A percentile compares a stretch with the other conserved stretches of the same genome.
These are phyloP conservation scores for Phytophthora syringae DNA, from an alignment of 352 stramenopile genomes.

Conservation along the genomic window DNA sequence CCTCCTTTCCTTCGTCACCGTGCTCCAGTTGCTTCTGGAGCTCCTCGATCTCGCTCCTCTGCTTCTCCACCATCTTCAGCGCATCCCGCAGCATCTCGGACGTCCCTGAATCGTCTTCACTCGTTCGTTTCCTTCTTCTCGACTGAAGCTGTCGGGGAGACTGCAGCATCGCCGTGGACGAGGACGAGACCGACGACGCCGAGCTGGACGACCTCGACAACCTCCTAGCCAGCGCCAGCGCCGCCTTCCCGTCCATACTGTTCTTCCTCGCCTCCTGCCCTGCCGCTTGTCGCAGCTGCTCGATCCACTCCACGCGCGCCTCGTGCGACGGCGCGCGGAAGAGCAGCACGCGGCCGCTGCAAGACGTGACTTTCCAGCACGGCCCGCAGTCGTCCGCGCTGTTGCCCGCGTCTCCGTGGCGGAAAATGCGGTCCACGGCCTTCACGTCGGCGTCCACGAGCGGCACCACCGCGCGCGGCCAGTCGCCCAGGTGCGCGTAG, in stretches of 20 bases:
- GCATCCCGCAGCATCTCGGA: constrained; percentile 74
- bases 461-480: constrained; percentile 61
- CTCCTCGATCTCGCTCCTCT: constrained; percentile 77
- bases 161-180: constrained; percentile 28
- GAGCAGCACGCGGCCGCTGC: constrained; percentile 57
- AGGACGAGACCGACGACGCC: constrained; percentile 21
- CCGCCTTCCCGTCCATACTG: constrained; percentile 39
- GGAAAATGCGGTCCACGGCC: constrained; percentile 69
- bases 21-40: constrained; percentile 44
- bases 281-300: constrained; percentile 48
- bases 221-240: constrained; percentile 33
- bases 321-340: constrained; percentile 67
- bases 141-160: constrained; percentile 18
- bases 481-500: constrained; percentile 58
- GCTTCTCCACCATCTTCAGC: constrained; percentile 66
- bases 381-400: constrained; percentile 62
- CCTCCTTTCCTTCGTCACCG: constrained; percentile 9
- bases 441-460: constrained; percentile 53
- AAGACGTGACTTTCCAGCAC: constrained; percentile 79
- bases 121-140: constrained; percentile 23
- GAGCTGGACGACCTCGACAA: constrained; percentile 41
- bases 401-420: constrained; percentile 21
- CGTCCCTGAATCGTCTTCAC: constrained; percentile 48
- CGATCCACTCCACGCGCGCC: constrained; percentile 58
- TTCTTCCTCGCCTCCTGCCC: constrained; percentile 7